Evolutionary conservation across 306 rosid genomes (phyloP).

Genomic region (Vicia faba): DNA sequence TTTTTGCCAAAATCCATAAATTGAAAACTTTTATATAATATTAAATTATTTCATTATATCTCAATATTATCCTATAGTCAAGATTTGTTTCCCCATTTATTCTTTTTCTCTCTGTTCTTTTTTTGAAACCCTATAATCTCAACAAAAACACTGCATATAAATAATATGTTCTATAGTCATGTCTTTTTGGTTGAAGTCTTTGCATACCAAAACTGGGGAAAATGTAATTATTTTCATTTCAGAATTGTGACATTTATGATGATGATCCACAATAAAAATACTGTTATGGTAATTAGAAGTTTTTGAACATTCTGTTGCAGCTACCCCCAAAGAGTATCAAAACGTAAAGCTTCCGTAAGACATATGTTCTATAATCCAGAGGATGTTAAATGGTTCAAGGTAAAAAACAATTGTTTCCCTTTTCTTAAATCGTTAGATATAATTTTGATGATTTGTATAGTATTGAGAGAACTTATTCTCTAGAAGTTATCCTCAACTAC

Average conservation of each 20-base stretch:
- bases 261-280: constrained; percentile 8
- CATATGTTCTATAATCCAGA: constrained; percentile 94
- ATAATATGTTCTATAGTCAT: constrained; percentile 14
- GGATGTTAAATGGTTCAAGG: constrained; percentile 97
- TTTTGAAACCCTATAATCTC: constrained; percentile 1
- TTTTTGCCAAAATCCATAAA: not conserved
- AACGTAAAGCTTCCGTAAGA: constrained; percentile 77
- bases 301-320: constrained; percentile 56
- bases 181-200: constrained; percentile 3
- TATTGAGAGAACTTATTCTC: not conserved
- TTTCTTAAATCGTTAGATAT: constrained; percentile 17
- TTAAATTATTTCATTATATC: not conserved
- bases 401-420: constrained; percentile 36
- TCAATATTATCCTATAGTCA: not conserved
- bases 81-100: not conserved
- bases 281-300: constrained; percentile 6
- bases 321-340: constrained; percentile 93
- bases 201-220: not conserved
- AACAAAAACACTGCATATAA: not conserved
- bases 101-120: not conserved
- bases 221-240: constrained; percentile 16
- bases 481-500: constrained; percentile 1
- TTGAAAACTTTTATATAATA: constrained; percentile 6
- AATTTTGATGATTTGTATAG: constrained; percentile 5
- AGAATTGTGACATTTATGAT: not conserved